Conservation (phyloP, 2,329 filamentous ascomycete genomes). For the Chrysosporium queenslandicum region DNA sequence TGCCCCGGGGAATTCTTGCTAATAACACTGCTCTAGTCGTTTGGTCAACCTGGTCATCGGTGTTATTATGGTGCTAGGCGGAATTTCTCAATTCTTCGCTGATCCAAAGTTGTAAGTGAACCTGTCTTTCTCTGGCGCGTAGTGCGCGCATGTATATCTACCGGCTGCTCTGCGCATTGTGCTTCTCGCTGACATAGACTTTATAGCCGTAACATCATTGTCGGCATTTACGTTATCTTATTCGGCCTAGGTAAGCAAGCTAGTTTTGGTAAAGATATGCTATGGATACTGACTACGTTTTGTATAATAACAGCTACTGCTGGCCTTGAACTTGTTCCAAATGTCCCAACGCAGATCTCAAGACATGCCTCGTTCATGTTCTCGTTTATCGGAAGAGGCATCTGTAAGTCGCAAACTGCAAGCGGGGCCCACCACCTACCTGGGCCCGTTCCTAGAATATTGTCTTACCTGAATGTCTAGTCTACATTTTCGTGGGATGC, state of each 20-base stretch:
- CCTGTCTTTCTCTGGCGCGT: constrained; percentile 15
- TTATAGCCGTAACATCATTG: constrained; percentile 58
- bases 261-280: not conserved
- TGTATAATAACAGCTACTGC: constrained; percentile 47
- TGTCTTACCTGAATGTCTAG: constrained; percentile 38
- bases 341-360: constrained; percentile 84
- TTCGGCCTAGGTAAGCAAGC: constrained; percentile 66
- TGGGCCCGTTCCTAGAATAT: not conserved
- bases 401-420: constrained; percentile 56
- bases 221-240: constrained; percentile 78
- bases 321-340: constrained; percentile 65
- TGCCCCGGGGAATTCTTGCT: not conserved
- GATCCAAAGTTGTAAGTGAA: constrained; percentile 18
- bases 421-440: not conserved
- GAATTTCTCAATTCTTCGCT: constrained; percentile 44
- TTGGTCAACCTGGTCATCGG: constrained; percentile 87
- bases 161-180: not conserved
- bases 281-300: constrained; percentile 7
- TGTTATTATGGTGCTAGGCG: constrained; percentile 77
- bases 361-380: constrained; percentile 97
- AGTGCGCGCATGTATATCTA: not conserved
- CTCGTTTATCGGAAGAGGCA: constrained; percentile 88
- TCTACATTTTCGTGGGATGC: constrained; percentile 91
- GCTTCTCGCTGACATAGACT: constrained; percentile 7
- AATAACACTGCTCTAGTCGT: constrained; percentile 51